These are phyloP conservation scores for Cucumis hystrix DNA, from an alignment of 306 rosid species.

Conservation along the genomic window DNA sequence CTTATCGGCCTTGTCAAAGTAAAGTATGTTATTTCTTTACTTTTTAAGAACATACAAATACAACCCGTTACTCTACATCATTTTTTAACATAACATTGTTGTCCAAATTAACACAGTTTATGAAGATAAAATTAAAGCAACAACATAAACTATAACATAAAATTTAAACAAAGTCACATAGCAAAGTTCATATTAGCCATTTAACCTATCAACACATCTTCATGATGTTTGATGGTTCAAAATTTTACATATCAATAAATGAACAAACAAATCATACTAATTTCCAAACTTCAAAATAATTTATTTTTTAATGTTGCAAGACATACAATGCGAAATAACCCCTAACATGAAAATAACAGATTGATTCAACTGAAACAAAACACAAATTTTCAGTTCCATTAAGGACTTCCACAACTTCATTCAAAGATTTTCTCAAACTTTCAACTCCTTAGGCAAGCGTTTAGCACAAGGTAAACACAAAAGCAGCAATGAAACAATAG, in stretches of 20 bases:
- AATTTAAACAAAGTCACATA: not conserved
- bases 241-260: not conserved
- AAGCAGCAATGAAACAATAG: not conserved
- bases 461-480: not conserved
- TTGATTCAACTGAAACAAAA: not conserved
- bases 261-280: not conserved
- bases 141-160: no score
- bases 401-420: not conserved
- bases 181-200: not conserved
- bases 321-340: not conserved
- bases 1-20: slow-evolving; percentile 73
- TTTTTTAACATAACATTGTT: no score
- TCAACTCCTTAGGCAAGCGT: not conserved
- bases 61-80: no score
- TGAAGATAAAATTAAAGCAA: no score
- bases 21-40: no score
- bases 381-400: not conserved
- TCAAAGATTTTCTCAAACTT: not conserved
- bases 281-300: not conserved
- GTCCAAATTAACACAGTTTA: no score
- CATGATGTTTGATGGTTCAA: not conserved
- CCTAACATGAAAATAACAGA: not conserved
- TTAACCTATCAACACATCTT: not conserved
- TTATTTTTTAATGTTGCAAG: not conserved
- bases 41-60: no score